These are phyloP conservation scores for Xylaria castorea DNA, from an alignment of 495 filamentous ascomycete genomes.

Conservation along the genomic window DNA sequence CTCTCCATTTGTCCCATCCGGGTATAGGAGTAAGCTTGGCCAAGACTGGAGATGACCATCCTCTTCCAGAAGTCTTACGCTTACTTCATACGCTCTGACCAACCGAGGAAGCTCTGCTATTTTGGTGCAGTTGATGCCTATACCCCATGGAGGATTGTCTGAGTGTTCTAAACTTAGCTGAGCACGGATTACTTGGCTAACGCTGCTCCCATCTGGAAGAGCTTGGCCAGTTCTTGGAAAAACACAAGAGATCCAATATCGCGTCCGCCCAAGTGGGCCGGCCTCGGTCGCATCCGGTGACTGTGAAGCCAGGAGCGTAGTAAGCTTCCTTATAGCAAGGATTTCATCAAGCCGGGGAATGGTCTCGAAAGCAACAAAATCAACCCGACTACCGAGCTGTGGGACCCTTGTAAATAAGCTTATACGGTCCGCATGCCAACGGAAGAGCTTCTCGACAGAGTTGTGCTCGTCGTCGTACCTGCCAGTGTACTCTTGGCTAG, in stretches of 20 bases:
- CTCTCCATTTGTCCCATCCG: conserved; percentile 71
- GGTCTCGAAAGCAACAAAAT: conserved; percentile 71
- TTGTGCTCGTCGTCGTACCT: conserved; percentile 58
- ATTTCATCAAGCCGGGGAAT: conserved; percentile 65
- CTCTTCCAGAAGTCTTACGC: conserved; percentile 45
- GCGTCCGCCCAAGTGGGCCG: conserved; percentile 33
- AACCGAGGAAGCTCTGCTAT: conserved; percentile 58
- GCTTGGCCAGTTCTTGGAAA: conserved; percentile 56
- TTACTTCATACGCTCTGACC: conserved; percentile 53
- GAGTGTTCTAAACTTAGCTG: conserved; percentile 46
- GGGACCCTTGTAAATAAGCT: conserved; percentile 48
- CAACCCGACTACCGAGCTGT: conserved; percentile 42
- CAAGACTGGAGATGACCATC: conserved; percentile 39
- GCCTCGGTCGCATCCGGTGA: conserved; percentile 13
- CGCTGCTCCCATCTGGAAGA: conserved; percentile 53
- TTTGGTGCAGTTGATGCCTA: conserved; percentile 73
- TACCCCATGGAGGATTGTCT: conserved; percentile 57
- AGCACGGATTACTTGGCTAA: conserved; percentile 53
- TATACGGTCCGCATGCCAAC: conserved; percentile 65
- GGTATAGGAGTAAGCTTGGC: conserved; percentile 68
- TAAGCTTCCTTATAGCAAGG: conserved; percentile 58
- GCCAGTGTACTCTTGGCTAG: conserved; percentile 69
- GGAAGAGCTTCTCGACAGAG: conserved; percentile 47
- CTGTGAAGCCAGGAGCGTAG: conserved; percentile 34
- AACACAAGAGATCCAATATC: conserved; percentile 68